Base-by-base conservation (phyloP, 495 filamentous ascomycete genomes). In the Aspergillus coremiiformis region DNA sequence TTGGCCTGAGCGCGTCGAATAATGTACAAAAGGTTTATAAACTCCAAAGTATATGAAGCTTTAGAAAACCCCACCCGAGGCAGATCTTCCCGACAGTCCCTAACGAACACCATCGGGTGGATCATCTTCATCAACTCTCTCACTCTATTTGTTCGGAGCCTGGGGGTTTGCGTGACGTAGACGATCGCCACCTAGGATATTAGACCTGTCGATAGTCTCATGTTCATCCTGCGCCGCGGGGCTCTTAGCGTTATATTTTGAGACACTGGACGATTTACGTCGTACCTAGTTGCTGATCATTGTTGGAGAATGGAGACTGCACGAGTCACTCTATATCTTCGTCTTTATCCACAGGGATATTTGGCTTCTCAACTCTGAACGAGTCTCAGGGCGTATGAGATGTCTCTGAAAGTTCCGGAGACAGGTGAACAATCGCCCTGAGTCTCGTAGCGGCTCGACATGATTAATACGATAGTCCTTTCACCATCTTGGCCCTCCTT, bases 61-160 rank as follows among this genome's bases (percentile, higher is more conserved):
- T 35, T 35, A 32, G 6, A 32, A 14, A n/a, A 35, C 12, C n/a
- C 32, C 12, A 12, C 12, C 14, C 12, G 32, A 14, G 32, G 32
- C 32, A n/a, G 32, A 35, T 15, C 32, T 35, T 35, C 32, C 32
- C 5, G 32, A n/a, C 6, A 14, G 32, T 15, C 32, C 32, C 5
- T 35, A 35, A n/a, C 6, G 32, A n/a, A n/a, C 39, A 5, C 29
- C 47, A 5, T 58, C 47, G 2, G 67, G 65, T 33, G 66, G 43
- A 10, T 68, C 64, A 49, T 60, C 54, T 49, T 66, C 67, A 6
- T 58, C 57, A 12, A 59, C 61, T 0, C 67, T 65, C 52, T 70
- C 65, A 19, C 49, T 63, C 23, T 70, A 70, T 23, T 23, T 26
- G 21, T 57, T 57, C 11, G 33, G n/a, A 7, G 60, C 44, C 32